Evolutionary conservation across 1,284 basidiomycete species (phyloP).

Genomic region (Rhizoctonia solani): DNA sequence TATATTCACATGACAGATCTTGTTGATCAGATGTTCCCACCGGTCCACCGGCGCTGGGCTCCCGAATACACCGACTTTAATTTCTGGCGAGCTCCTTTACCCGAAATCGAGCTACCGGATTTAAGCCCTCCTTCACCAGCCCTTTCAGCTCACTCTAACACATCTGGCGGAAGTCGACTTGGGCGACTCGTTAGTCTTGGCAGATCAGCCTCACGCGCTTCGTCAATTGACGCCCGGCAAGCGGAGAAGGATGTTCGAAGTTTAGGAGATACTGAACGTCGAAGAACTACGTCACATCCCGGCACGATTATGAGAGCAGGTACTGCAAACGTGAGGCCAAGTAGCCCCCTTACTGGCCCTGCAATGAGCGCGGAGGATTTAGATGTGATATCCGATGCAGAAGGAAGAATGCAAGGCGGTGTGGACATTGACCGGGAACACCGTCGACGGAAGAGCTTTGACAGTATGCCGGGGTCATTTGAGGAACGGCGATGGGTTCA

Average conservation of each 20-base stretch:
- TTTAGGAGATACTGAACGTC: slow-evolving; percentile 36
- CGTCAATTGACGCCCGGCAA: slow-evolving; percentile 39
- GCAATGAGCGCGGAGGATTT: slow-evolving; percentile 46
- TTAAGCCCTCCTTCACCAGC: slow-evolving; percentile 90
- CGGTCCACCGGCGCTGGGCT: slow-evolving; percentile 84
- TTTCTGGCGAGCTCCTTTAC: slow-evolving; percentile 86
- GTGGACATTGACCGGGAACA: slow-evolving; percentile 58
- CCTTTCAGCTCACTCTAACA: slow-evolving; percentile 88
- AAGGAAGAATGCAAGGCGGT: slow-evolving; percentile 46
- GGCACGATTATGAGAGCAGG: slow-evolving; percentile 22
- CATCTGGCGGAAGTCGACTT: slow-evolving; percentile 71
- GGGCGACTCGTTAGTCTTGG: slow-evolving; percentile 57
- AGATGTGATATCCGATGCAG: slow-evolving; percentile 41
- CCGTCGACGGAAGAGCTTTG: slow-evolving; percentile 47
- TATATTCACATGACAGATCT: slow-evolving; percentile 98
- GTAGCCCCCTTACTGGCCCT: slow-evolving; percentile 39
- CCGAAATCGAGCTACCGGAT: slow-evolving; percentile 84
- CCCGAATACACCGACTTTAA: slow-evolving; percentile 97
- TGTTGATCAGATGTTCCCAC: slow-evolving; percentile 99
- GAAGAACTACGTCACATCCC: slow-evolving; percentile 38
- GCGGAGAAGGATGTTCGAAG: slow-evolving; percentile 23
- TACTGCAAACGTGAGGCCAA: slow-evolving; percentile 3
- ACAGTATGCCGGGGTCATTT: slow-evolving; percentile 80
- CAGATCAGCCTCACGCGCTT: slow-evolving; percentile 40
- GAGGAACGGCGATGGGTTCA: slow-evolving; percentile 51